phyloP scores from a whole-genome alignment of 1,284 basidiomycete species.

The Calocybe gambosa region DNA sequence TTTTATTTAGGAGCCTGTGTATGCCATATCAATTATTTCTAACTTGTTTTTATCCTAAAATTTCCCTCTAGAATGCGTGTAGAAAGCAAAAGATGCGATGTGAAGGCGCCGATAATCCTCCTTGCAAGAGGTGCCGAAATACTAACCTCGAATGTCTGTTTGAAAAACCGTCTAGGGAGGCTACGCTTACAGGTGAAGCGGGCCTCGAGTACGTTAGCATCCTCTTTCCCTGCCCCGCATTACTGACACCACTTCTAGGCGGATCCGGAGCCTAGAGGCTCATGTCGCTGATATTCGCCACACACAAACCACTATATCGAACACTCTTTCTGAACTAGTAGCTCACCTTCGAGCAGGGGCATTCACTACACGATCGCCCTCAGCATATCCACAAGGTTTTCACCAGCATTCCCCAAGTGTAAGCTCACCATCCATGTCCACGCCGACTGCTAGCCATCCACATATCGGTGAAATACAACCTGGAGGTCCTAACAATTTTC shows the following conservation, averaged over 20 bases:
- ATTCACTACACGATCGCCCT: conserved; percentile 52
- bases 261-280: conserved; percentile 77
- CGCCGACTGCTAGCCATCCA: conserved; percentile 43
- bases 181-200: conserved; percentile 78
- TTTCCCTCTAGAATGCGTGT: conserved; percentile 63
- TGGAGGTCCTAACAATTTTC: conserved; percentile 23
- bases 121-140: conserved; percentile 84
- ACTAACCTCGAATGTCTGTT: conserved; percentile 83
- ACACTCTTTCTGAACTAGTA: conserved; percentile 72
- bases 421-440: conserved; percentile 60
- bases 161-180: conserved; percentile 82
- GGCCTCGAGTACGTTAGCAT: conserved; percentile 68
- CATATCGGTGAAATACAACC: conserved; percentile 30
- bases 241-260: conserved; percentile 40
- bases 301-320: conserved; percentile 66
- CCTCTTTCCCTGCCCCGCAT: conserved; percentile 8
- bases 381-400: conserved; percentile 49
- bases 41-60: not conserved
- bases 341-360: conserved; percentile 54
- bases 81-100: conserved; percentile 86
- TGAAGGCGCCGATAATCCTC: conserved; percentile 87
- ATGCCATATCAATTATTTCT: conserved; percentile 25
- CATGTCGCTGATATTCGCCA: conserved; percentile 76
- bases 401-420: conserved; percentile 58
- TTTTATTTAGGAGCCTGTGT: conserved; percentile 64